Base-by-base conservation (phyloP, 2,329 filamentous ascomycete genomes). In the Fusarium drepaniforme region DNA sequence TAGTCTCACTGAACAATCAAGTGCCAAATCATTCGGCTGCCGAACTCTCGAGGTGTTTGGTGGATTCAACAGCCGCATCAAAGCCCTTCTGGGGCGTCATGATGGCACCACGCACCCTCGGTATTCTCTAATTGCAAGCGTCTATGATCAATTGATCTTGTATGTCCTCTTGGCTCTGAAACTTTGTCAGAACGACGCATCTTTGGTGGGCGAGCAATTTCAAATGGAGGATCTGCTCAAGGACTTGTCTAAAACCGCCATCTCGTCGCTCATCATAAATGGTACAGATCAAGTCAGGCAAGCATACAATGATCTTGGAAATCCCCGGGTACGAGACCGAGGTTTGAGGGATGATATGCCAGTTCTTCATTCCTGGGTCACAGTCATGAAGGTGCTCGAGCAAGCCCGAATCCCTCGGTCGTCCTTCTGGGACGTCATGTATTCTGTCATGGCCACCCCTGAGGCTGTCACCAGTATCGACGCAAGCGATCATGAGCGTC, bases 371-470 rank as follows among this genome's bases (percentile, higher is more conserved):
- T 87, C 88, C 12, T 93, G 91, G 92, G 86, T 91, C 3, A 83
- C 89, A 25, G 71, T 90, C 6, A 90, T 92, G 77, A 87, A 88
- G 58, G 81, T 88, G 1, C 79, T 93, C 6, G 86, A 88, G 33
- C 82, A 84, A 38, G 86, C 87, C 15, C 81, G 80, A 9, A 88
- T 91, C 49, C 86, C 87, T 3, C 84, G 86, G 61, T 82, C 84
- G 25, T 87, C 87, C 1, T 93, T 93, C 75, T 93, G 91, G 91
- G 90, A 92, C 65, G 73, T 92, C 37, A 78, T 86, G 2, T 87
- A 89, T 68, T 76, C 84, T 8, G 80, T 83, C 13, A 81, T 91
- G 68, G 77, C 85, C 4, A 77, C 78, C 18, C 74, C 83, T 2
- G 80, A 82, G 12, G 66, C 81, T 25, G 75, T 82, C 3, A 80